These are phyloP conservation scores for Craterostigma plantagineum DNA, from an alignment of 257 asterid species.

Conservation along the genomic window DNA sequence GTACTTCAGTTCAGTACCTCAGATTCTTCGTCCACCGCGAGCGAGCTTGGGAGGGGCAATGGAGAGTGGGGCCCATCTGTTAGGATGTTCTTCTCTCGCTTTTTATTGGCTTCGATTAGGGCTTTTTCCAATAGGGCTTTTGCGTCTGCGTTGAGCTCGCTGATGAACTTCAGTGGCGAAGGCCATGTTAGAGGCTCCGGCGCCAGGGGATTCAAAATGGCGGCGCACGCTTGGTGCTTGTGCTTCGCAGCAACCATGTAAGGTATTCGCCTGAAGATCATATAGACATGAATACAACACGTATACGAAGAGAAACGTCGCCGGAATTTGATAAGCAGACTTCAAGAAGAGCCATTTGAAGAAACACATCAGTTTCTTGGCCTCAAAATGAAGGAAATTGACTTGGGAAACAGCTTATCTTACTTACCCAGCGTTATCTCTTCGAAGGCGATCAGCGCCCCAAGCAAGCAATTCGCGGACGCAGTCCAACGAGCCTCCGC, in stretches of 20 bases:
- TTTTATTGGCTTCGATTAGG: constrained; percentile 45
- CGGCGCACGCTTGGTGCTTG: constrained; percentile 52
- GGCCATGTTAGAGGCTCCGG: constrained; percentile 79
- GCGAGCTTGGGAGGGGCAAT: too few species aligned
- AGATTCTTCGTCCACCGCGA: too few species aligned
- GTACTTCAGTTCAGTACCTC: too few species aligned
- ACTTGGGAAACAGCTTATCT: background rate
- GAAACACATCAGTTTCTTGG: too few species aligned
- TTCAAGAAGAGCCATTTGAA: too few species aligned
- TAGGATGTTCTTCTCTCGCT: constrained; percentile 38
- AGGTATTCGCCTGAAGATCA: constrained; percentile 47
- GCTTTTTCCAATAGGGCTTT: constrained; percentile 40
- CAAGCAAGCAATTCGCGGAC: constrained; percentile 78
- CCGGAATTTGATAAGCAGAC: too few species aligned
- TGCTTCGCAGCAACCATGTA: constrained; percentile 38
- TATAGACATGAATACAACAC: too few species aligned
- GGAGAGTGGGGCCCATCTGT: constrained; percentile 1
- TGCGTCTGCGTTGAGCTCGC: constrained; percentile 51
- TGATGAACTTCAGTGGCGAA: constrained; percentile 44
- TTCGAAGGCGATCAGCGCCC: constrained; percentile 80
- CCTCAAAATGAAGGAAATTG: too few species aligned
- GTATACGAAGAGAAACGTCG: too few species aligned
- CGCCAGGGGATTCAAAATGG: constrained; percentile 53
- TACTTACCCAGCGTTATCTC: constrained; percentile 41
- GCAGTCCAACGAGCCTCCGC: constrained; percentile 92